Conservation (phyloP, 305 asterid genomes). For the Fraxinus sp. region DNA sequence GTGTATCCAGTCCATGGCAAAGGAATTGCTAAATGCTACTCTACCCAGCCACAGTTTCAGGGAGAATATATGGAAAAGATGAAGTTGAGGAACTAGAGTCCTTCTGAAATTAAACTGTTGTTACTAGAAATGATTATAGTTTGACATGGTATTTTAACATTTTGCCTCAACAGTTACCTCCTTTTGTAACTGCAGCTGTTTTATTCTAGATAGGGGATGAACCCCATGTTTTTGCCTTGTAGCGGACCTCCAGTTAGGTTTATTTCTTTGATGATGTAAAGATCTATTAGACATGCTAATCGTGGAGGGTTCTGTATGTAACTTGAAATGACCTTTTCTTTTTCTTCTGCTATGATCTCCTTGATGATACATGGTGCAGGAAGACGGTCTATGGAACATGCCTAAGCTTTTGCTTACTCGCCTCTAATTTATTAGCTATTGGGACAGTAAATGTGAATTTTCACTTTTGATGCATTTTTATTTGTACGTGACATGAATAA, state of each 20-base stretch:
- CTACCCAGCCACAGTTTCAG: slow-evolving; percentile 14
- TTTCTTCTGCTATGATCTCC: not conserved
- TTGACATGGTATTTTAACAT: not conserved
- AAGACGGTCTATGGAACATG: not conserved
- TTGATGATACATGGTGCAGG: not conserved
- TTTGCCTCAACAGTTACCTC: not conserved
- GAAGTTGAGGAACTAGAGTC: slow-evolving; percentile 5
- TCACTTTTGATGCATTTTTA: not conserved
- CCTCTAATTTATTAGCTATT: too few species aligned
- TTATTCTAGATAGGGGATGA: not conserved
- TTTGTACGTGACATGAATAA: not conserved
- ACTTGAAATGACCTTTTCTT: not conserved
- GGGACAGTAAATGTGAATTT: not conserved
- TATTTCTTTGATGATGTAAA: not conserved
- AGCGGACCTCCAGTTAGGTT: not conserved
- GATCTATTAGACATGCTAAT: not conserved
- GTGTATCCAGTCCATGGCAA: not conserved
- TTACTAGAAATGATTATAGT: not conserved
- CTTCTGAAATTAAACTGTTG: slow-evolving; percentile 1
- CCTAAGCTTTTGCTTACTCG: not conserved
- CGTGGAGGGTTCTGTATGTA: not conserved
- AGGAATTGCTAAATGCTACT: not conserved
- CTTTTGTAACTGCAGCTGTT: slow-evolving; percentile 11
- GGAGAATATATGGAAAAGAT: slow-evolving; percentile 15
- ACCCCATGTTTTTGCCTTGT: not conserved